phyloP scores from a whole-genome alignment of 148 eudicot species.

The Vaccinium darrowii region DNA sequence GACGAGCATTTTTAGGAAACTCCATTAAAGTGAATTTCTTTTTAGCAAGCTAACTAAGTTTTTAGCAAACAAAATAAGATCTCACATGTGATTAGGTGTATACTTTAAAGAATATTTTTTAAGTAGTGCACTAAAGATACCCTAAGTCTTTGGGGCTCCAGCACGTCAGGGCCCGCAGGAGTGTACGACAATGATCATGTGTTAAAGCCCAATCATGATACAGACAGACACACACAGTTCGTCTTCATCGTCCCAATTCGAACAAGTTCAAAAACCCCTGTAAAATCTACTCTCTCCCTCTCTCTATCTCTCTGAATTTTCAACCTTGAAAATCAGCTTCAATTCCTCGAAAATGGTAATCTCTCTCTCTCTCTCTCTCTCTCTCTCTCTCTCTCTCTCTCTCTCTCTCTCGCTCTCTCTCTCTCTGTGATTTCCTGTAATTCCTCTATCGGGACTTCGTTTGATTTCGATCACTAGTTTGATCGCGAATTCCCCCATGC shows the following conservation, averaged over 20 bases:
- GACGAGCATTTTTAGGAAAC: no score
- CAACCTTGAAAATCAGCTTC: no score
- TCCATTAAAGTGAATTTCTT: no score
- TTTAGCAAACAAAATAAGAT: no score
- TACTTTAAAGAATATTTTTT: no score
- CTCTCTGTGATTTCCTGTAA: neutral
- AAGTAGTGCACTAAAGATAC: no score
- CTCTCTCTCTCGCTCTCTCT: neutral
- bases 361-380: constrained; percentile 2
- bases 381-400: constrained; percentile 7
- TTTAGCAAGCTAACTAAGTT: no score
- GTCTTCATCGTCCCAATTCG: neutral
- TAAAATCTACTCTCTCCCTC: constrained; percentile 8
- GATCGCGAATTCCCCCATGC: neutral
- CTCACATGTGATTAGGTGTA: no score
- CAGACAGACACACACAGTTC: neutral
- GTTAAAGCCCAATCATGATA: neutral
- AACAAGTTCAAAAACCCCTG: neutral
- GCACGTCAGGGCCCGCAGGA: no score
- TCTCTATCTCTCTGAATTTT: neutral
- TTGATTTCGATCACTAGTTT: constrained; percentile 4
- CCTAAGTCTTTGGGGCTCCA: no score
- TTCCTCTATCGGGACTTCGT: neutral
- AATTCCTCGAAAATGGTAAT: neutral
- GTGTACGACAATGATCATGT: no score